Percentiles rank a stretch among this genome's conserved stretches.
Conservation (phyloP, 2,329 filamentous ascomycete genomes). For the Alternaria brassicicola region DNA sequence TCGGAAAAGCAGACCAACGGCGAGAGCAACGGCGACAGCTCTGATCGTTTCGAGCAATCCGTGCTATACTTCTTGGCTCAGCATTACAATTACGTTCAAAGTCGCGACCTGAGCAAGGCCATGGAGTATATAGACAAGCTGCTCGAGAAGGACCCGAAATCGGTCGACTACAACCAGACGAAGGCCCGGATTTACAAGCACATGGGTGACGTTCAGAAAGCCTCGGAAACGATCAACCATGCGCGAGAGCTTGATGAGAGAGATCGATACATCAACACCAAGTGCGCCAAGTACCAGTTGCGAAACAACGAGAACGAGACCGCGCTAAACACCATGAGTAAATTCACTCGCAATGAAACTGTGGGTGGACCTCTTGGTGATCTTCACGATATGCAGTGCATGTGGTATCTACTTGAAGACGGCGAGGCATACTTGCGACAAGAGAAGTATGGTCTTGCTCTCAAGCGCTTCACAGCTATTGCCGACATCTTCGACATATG, state of each 20-base stretch:
- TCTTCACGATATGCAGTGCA: conserved; percentile 96
- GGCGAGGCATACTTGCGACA: conserved; percentile 86
- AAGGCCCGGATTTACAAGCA: conserved; percentile 96
- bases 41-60: conserved; percentile 71
- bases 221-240: conserved; percentile 85
- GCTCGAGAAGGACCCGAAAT: conserved; percentile 77
- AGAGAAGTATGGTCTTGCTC: conserved; percentile 79
- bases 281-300: conserved; percentile 94
- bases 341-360: conserved; percentile 92
- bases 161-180: conserved; percentile 92
- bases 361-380: conserved; percentile 87
- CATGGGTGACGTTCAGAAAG: conserved; percentile 76
- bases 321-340: conserved; percentile 84
- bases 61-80: conserved; percentile 93
- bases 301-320: conserved; percentile 89
- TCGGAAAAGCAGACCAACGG: conserved; percentile 62
- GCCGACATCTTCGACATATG: conserved; percentile 94
- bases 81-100: conserved; percentile 92
- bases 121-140: conserved; percentile 82
- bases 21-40: conserved; percentile 59
- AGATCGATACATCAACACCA: conserved; percentile 98
- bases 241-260: conserved; percentile 84
- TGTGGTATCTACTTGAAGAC: conserved; percentile 97
- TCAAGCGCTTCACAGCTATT: conserved; percentile 90
- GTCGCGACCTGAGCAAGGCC: conserved; percentile 82